phyloP scores from a whole-genome alignment of 352 stramenopile species.

The Thraustochytrium sp. region DNA sequence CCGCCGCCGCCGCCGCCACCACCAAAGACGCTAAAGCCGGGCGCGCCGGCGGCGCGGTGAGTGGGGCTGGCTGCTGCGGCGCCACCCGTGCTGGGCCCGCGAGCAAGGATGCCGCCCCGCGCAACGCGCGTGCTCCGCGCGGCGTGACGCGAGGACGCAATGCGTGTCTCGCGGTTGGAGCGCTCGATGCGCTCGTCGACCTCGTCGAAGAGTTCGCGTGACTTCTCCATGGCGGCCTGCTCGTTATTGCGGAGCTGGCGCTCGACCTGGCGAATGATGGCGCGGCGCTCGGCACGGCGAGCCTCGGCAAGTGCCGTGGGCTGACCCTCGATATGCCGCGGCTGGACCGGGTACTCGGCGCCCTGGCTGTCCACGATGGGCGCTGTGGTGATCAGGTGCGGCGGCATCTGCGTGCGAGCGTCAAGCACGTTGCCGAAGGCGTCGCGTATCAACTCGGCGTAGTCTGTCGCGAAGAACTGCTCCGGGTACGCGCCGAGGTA shows the following conservation, averaged over 20 bases:
- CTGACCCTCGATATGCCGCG: not conserved
- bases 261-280: constrained; percentile 4
- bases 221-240: not conserved
- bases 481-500: constrained; percentile 64
- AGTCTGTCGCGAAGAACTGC: constrained; percentile 80
- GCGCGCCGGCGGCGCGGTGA: too few species aligned
- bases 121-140: not conserved
- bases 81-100: too few species aligned
- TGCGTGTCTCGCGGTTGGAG: not conserved
- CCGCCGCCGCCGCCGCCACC: not conserved
- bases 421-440: constrained; percentile 76
- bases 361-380: not conserved
- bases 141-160: not conserved
- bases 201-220: not conserved
- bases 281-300: not conserved
- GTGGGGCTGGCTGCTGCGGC: too few species aligned
- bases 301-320: not conserved
- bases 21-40: too few species aligned
- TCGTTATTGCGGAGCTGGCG: not conserved
- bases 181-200: not conserved
- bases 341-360: constrained; percentile 11
- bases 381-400: constrained; percentile 57
- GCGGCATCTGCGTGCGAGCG: constrained; percentile 69
- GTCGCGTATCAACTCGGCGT: constrained; percentile 75
- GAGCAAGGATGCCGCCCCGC: too few species aligned